Percentiles rank a stretch among this genome's conserved stretches.
These are phyloP conservation scores for Phaffomyces opuntiae DNA, from an alignment of 805 yeast species.

Conservation along the genomic window DNA sequence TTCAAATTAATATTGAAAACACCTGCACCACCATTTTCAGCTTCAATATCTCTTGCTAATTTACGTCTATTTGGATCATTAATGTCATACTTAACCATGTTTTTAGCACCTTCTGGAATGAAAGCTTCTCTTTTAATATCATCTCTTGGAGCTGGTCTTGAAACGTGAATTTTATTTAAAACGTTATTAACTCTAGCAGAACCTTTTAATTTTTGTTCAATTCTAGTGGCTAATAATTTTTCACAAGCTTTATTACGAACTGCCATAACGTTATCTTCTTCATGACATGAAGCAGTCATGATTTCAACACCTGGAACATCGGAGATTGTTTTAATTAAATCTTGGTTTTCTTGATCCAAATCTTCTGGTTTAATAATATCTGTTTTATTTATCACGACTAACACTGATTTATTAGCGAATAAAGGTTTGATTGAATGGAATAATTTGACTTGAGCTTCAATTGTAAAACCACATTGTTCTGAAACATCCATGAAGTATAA, in stretches of 20 bases:
- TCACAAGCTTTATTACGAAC: slow-evolving; percentile 98
- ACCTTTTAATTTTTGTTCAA: slow-evolving; percentile 94
- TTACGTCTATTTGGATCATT: slow-evolving; percentile 76
- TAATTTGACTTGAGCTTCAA: slow-evolving; percentile 94
- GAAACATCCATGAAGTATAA: slow-evolving; percentile 97
- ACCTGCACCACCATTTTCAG: slow-evolving; percentile 98
- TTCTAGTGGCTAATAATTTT: slow-evolving; percentile 87
- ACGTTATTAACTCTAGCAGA: slow-evolving; percentile 83
- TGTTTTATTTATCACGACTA: slow-evolving; percentile 92
- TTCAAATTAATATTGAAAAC: slow-evolving; percentile 90
- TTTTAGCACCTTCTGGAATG: slow-evolving; percentile 72
- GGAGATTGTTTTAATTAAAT: slow-evolving; percentile 56
- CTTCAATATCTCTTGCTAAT: slow-evolving; percentile 85
- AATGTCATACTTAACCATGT: slow-evolving; percentile 59
- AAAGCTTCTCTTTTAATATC: slow-evolving; percentile 70
- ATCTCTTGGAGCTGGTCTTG: slow-evolving; percentile 85
- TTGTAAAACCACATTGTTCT: slow-evolving; percentile 97
- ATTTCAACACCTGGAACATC: slow-evolving; percentile 80
- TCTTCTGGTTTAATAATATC: slow-evolving; percentile 87
- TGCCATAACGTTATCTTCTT: slow-evolving; percentile 90
- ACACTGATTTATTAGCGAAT: slow-evolving; percentile 92
- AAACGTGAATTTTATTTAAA: slow-evolving; percentile 91
- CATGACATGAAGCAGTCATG: slow-evolving; percentile 87
- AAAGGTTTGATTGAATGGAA: slow-evolving; percentile 96
- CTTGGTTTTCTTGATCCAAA: slow-evolving; percentile 68